Evolutionary conservation across 2,329 filamentous ascomycete species (phyloP).

Genomic region (Fusarium luffae): DNA sequence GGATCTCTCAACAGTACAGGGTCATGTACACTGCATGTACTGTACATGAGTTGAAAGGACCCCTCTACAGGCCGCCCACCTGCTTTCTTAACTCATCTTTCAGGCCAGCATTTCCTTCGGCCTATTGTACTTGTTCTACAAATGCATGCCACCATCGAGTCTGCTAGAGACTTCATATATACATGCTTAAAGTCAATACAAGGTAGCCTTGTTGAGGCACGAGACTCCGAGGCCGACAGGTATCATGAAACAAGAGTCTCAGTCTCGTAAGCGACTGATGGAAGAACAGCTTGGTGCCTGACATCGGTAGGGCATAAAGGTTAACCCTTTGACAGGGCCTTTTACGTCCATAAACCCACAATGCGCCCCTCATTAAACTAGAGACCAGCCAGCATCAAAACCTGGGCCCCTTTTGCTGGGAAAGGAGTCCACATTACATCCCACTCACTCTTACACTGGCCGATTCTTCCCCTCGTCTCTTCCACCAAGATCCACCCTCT

Average conservation of each 20-base stretch:
- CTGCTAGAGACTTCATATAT: background rate
- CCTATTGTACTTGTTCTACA: slow-evolving; percentile 9
- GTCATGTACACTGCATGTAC: slow-evolving; percentile 2
- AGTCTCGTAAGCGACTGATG: slow-evolving; percentile 24
- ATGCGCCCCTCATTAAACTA: slow-evolving; percentile 40
- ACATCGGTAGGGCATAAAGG: slow-evolving; percentile 29
- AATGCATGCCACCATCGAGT: slow-evolving; percentile 14
- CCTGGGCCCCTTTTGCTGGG: slow-evolving; percentile 36
- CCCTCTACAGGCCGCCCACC: slow-evolving; percentile 34
- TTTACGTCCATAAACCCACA: slow-evolving; percentile 33
- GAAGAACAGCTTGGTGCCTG: slow-evolving; percentile 32
- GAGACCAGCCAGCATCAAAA: slow-evolving; percentile 34
- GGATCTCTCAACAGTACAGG: slow-evolving; percentile 22
- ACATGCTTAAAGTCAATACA: background rate
- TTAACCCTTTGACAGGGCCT: slow-evolving; percentile 28
- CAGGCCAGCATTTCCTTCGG: slow-evolving; percentile 29
- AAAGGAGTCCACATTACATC: slow-evolving; percentile 38
- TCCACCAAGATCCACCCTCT: slow-evolving; percentile 30
- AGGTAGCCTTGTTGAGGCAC: background rate
- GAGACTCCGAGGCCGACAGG: slow-evolving; percentile 11
- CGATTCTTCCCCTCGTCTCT: slow-evolving; percentile 27
- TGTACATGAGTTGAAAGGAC: slow-evolving; percentile 25
- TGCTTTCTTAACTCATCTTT: slow-evolving; percentile 39
- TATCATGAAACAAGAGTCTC: slow-evolving; percentile 35
- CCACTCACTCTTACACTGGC: slow-evolving; percentile 40